Base-by-base conservation (phyloP, 148 eudicot species). In the Limonium bicolor region DNA sequence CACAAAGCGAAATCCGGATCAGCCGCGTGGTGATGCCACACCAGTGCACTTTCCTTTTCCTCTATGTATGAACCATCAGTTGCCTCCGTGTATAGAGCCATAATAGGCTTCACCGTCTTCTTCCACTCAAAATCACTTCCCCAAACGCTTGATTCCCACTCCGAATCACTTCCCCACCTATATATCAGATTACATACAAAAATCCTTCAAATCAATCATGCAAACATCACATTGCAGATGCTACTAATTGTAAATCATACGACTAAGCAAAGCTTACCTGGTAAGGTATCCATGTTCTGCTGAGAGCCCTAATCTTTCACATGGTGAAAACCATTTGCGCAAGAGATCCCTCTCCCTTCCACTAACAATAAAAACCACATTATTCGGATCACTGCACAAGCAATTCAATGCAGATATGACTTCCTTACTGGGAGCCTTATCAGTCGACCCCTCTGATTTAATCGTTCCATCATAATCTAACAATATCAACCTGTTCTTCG, bases 21-120 rank as follows among this genome's bases (percentile, higher is more conserved):
- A 4, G 93, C 79, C 47, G 82, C 83, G 49, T 70, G 78, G 66
- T 77, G 77, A 51, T 81, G 83, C 95, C 95, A 86, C 34, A 81
- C 95, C 11, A 81, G 19, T 5, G 95, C 78, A 20, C 72, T 80
- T 39, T 86, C 93, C 69, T 78, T 81, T 32, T 68, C 68, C 58
- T 81, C 95, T 27, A 86, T 77, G 29, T 27, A 67, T 0, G 93
- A 81, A 0, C 95, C 95, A 40, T 86, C 93, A 0, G 95, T 86
- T 7, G 93, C 75, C 42, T 81, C 86, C 20, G 75, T 70, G 42
- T 86, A 86, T 36, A 67, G 83, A 65, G 78, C 73, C 86, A 86
- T 86, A 10, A 81, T 64, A 0, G 95, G 95, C 8, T 36, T 16
- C 1, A 50, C 87, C 15, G 74, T 62, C 42, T 60, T 61, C 41